phyloP scores from a whole-genome alignment of 371 early-diverging fungal genomes.

The Saksenaea vasiformis region DNA sequence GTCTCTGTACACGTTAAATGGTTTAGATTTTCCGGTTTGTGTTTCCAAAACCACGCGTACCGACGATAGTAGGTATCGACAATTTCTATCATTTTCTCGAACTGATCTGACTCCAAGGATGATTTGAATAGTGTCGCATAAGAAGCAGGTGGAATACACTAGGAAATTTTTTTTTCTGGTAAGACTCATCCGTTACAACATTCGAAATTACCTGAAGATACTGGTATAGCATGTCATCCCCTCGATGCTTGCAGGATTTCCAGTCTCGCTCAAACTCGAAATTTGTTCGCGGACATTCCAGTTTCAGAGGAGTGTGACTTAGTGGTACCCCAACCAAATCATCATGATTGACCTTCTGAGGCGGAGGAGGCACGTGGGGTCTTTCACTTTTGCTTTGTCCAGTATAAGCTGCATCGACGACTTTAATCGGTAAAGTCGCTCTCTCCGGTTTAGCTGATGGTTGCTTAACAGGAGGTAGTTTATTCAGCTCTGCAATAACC shows the following conservation, averaged over 20 bases:
- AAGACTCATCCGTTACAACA: not conserved
- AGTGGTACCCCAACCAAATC: not conserved
- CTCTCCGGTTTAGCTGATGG: slow-evolving; percentile 6
- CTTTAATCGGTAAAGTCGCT: slow-evolving; percentile 26
- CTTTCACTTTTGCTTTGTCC: not conserved
- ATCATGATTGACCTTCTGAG: not conserved
- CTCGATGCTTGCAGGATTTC: slow-evolving; percentile 59
- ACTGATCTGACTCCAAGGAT: slow-evolving; percentile 72
- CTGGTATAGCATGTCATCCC: slow-evolving; percentile 54
- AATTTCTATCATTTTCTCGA: slow-evolving; percentile 62
- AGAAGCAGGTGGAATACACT: slow-evolving; percentile 52
- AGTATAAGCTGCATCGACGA: slow-evolving; percentile 30
- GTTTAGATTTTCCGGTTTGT: not conserved
- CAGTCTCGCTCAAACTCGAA: slow-evolving; percentile 81
- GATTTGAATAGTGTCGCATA: slow-evolving; percentile 65
- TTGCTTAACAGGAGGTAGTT: slow-evolving; percentile 22
- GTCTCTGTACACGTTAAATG: slow-evolving; percentile 17
- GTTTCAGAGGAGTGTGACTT: slow-evolving; percentile 12
- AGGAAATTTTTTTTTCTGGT: slow-evolving; percentile 15
- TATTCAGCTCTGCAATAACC: slow-evolving; percentile 63
- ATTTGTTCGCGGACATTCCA: slow-evolving; percentile 54
- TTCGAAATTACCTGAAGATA: slow-evolving; percentile 69
- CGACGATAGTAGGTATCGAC: slow-evolving; percentile 37
- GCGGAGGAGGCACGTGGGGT: not conserved
- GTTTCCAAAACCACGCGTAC: slow-evolving; percentile 6